phyloP scores from a whole-genome alignment of 306 rosid species.

The Dalbergia cultrata region DNA sequence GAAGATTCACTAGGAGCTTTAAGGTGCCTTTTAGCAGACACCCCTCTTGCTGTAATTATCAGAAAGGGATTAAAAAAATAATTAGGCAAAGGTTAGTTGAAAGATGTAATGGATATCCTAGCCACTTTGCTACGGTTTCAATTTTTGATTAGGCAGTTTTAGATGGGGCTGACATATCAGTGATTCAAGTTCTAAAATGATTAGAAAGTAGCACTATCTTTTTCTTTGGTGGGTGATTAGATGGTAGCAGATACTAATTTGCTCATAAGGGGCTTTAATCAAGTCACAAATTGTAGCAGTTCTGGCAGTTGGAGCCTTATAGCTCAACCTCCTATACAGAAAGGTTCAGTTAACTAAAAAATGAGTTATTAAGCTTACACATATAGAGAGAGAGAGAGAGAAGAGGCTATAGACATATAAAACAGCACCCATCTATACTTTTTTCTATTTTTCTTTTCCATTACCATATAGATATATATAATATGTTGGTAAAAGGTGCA shows the following conservation, averaged over 20 bases:
- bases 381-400: background rate
- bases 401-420: background rate
- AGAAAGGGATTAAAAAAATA: background rate
- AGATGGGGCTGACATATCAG: slow-evolving; percentile 22
- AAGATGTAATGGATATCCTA: background rate
- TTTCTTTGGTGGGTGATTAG: slow-evolving; percentile 37
- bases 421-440: background rate
- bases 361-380: background rate
- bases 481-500: slow-evolving; percentile 64
- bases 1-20: background rate
- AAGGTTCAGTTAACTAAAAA: background rate
- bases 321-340: slow-evolving; percentile 32
- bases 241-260: slow-evolving; percentile 35
- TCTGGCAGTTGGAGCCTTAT: slow-evolving; percentile 39
- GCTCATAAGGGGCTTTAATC: slow-evolving; percentile 46
- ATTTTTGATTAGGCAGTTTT: slow-evolving; percentile 29
- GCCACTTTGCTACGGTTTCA: slow-evolving; percentile 21
- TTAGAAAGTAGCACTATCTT: slow-evolving; percentile 43
- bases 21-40: background rate
- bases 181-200: slow-evolving; percentile 35
- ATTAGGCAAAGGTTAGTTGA: background rate
- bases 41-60: background rate
- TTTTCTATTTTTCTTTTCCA: slow-evolving; percentile 17
- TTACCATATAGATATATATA: slow-evolving; percentile 10
- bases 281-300: slow-evolving; percentile 33